Evolutionary conservation across 2,329 filamentous ascomycete species (phyloP), one percentile per base, ranked within the genome.

Genomic region (Ophiostoma piceae): DNA sequence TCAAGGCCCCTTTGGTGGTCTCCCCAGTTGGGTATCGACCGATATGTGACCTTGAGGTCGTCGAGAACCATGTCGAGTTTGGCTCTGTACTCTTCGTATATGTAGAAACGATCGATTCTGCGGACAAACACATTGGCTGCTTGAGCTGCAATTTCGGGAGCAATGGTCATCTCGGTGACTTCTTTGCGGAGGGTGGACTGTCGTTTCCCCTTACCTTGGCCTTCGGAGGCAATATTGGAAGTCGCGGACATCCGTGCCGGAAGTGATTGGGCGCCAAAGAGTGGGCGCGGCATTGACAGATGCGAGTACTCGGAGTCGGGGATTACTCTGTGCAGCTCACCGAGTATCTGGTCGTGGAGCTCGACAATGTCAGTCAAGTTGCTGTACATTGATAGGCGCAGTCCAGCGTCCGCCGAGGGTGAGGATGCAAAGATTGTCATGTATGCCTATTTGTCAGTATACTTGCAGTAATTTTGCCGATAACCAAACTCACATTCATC

Each of bases 41-140:
- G 85, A 72, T 91, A 87, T 19, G 90, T 84, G 35, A 88, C 84
- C 43, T 88, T 87, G 47, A 96, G 81, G 73, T 96, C 92, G 73
- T 90, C 88, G 66, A 90, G 88, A 83, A 97, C 91, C 74, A 92
- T 84, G 74, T 96, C 92, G 78, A 95, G 96, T 76, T 94, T 94
- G 68, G 91, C 90, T 47, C 92, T 91, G 77, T 97, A 99, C 75
- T 96, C 92, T 79, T 96, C 91, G 77, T 99, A 99, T 67, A 90
- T 84, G 76, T 91, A 90, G 79, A 98, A 95, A 0, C 88, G 88
- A 71, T 87, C 86, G 80, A 96, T 89, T 92, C 96, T 43, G 74
- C 83, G 84, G 11, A 80, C 81, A 76, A 90, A 90, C 8, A 88
- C 79, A 74, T 82, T 86, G 67, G 87, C 86, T 68, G 88, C 87